These are phyloP conservation scores for Dimargaris cristalligena DNA, from an alignment of 192 early-diverging fungal species.

Conservation along the genomic window DNA sequence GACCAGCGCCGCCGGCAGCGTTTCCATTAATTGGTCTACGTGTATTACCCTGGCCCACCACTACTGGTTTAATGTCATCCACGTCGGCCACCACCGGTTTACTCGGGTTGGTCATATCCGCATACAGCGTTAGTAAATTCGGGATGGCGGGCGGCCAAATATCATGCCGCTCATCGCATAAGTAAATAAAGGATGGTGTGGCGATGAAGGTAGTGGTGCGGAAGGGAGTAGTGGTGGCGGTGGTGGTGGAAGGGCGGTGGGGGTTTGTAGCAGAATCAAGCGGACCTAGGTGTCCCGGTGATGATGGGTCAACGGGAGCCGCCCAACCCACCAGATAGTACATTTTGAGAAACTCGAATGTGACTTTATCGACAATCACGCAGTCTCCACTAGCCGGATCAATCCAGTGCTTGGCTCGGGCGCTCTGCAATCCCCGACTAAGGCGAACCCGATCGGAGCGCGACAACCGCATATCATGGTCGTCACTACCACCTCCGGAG, in stretches of 20 bases:
- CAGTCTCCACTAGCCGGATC: constrained; percentile 25
- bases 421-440: not conserved
- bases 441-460: not conserved
- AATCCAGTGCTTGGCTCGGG: not conserved
- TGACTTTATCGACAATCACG: constrained; percentile 30
- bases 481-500: not conserved
- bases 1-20: not conserved
- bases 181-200: constrained; percentile 25
- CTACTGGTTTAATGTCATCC: constrained; percentile 22
- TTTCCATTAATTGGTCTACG: not conserved
- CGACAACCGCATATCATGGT: not conserved
- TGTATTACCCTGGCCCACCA: constrained; percentile 22
- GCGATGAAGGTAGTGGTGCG: constrained; percentile 21
- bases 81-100: constrained; percentile 25
- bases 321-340: constrained; percentile 25
- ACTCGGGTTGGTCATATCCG: constrained; percentile 20
- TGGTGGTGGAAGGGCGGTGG: not conserved
- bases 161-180: constrained; percentile 27
- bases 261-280: not conserved
- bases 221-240: not conserved
- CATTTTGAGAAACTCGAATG: constrained; percentile 32
- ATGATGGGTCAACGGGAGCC: not conserved
- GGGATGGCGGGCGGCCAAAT: constrained; percentile 33
- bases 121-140: constrained; percentile 23
- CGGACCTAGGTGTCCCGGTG: no score